Evolutionary conservation across 108 stramenopile species (phyloP).

Genomic region (Pseudonitzschia multiseries): DNA sequence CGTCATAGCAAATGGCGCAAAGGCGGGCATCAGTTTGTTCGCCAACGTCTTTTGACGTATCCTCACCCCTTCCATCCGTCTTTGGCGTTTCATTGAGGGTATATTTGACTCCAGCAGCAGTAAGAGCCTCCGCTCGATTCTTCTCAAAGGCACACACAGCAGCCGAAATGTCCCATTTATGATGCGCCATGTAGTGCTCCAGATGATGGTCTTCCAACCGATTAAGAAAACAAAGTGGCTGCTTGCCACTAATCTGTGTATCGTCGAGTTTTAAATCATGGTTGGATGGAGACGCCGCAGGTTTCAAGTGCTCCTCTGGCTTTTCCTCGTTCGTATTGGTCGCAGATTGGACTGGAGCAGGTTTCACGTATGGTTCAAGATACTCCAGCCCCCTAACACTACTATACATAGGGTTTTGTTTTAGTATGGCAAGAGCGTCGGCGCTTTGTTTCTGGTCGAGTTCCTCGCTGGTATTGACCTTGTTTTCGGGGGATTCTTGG

Average conservation of each 20-base stretch:
- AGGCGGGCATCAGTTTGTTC: conserved; percentile 1
- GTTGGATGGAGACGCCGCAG: background rate
- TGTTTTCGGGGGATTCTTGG: background rate
- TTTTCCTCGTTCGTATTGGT: background rate
- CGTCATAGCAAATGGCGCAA: conserved; percentile 55
- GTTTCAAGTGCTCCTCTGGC: background rate
- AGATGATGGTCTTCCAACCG: conserved; percentile 9
- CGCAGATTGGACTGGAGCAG: background rate
- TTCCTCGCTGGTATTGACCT: background rate
- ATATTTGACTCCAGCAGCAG: conserved; percentile 22
- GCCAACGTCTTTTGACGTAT: background rate
- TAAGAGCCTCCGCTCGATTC: conserved; percentile 22
- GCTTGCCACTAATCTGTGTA: background rate
- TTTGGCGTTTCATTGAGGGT: background rate
- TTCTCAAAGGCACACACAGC: conserved; percentile 32
- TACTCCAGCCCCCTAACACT: background rate
- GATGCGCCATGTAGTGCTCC: conserved; percentile 33
- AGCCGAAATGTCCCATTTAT: conserved; percentile 38
- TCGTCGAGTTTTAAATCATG: background rate
- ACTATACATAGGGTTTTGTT: background rate
- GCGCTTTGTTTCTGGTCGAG: background rate
- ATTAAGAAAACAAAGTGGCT: background rate
- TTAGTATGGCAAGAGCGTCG: too few species aligned
- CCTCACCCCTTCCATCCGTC: background rate
- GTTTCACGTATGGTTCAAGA: background rate